A percentile compares a stretch with the other conserved stretches of the same genome.
Conservation (phyloP, 345 rosid genomes). For the Raphanus sativus region DNA sequence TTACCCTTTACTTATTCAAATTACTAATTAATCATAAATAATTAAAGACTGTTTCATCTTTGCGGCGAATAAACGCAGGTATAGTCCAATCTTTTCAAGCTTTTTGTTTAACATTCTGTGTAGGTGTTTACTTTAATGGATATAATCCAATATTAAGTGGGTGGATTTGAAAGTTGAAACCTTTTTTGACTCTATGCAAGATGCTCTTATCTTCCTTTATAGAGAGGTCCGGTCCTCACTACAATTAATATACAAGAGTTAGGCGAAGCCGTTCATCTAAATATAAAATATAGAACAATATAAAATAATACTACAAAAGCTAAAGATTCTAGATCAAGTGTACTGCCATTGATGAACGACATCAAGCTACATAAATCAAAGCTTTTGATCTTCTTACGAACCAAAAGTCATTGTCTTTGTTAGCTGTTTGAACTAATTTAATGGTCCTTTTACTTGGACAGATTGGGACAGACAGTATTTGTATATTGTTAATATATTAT, state of each 20-base stretch:
- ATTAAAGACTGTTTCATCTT: conserved; percentile 5
- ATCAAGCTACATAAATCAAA: no score
- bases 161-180: conserved; percentile 37
- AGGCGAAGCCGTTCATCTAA: conserved; percentile 29
- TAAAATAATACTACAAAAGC: conserved; percentile 3
- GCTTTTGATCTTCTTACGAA: no score
- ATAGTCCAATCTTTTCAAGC: conserved; percentile 9
- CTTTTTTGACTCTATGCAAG: conserved; percentile 40
- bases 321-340: conserved; percentile 24
- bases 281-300: conserved; percentile 2
- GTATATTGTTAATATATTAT: neutral
- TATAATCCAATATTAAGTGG: conserved; percentile 24
- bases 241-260: neutral
- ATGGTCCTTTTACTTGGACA: no score
- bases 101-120: conserved; percentile 24
- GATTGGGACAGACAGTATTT: neutral
- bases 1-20: conserved; percentile 71
- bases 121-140: conserved; percentile 26
- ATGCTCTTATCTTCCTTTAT: conserved; percentile 46
- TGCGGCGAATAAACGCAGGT: conserved; percentile 29
- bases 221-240: conserved; percentile 36
- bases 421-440: no score
- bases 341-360: conserved; percentile 9
- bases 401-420: no score
- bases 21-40: conserved; percentile 37